A percentile compares a stretch with the other conserved stretches of the same genome.
These are phyloP conservation scores for Avena sativa DNA, from an alignment of 176 grass and related monocot genomes.

Conservation along the genomic window DNA sequence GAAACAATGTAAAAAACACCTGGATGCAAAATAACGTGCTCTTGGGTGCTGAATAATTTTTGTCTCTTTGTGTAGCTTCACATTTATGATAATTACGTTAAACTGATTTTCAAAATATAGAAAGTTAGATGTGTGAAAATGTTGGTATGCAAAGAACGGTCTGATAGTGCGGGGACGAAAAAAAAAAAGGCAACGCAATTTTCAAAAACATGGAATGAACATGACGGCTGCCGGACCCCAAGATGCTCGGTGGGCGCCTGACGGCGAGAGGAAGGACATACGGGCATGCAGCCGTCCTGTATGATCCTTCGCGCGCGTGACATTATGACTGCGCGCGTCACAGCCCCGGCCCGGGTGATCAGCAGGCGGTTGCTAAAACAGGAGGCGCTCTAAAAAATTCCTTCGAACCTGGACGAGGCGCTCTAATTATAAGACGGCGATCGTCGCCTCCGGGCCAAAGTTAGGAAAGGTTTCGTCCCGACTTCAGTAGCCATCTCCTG, in stretches of 20 bases:
- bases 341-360: background rate
- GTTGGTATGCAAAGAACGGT: too few relatives aligned
- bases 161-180: too few relatives aligned
- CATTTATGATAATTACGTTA: too few relatives aligned
- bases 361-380: constrained; percentile 48
- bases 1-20: too few relatives aligned
- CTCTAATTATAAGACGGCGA: constrained; percentile 52
- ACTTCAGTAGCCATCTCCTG: background rate
- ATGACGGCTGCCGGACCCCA: background rate
- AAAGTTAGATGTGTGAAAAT: too few relatives aligned
- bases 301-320: background rate
- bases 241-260: background rate
- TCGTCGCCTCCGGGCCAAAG: constrained; percentile 38
- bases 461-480: constrained; percentile 20
- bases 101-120: too few relatives aligned
- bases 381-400: constrained; percentile 36
- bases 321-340: background rate
- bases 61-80: too few relatives aligned
- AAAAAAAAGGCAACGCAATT: too few relatives aligned
- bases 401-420: background rate
- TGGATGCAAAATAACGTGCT: too few relatives aligned
- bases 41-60: too few relatives aligned
- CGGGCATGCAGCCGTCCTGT: background rate
- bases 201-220: background rate
- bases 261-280: background rate